Evolutionary conservation across 2,329 filamentous ascomycete genomes (phyloP), one percentile per base, ranked within the genome.

Genomic region (Aspergillaceae sp.): DNA sequence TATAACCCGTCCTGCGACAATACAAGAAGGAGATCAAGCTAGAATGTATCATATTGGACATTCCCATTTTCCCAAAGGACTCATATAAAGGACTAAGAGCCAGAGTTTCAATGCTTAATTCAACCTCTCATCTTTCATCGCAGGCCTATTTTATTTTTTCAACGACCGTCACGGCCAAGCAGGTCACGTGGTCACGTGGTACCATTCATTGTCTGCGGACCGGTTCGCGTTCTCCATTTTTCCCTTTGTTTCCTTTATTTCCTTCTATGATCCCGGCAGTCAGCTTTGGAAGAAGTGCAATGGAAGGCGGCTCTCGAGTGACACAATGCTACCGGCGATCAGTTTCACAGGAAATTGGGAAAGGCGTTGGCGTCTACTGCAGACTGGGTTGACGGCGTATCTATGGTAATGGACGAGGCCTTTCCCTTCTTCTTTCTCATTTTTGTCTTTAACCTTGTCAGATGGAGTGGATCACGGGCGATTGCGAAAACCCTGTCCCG

Each of bases 91-190:
- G 46, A 38, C 26, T 38, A 47, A 46, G 49, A 51, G 46, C 48
- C 42, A 48, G 43, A 50, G 40, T 54, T 51, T 46, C 48, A 48
- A 59, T 56, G 57, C 55, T 61, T 62, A 60, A 51, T 58, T 47
- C 44, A 43, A 59, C 58, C 37, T 40, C 50, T n/a, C 26, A 7
- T 37, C 19, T n/a, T 7, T 37, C 30, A 32, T 32, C 6, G 8
- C 5, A 6, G 5, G 5, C 35, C 11, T n/a, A 26, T 35, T 34
- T 41, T 37, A 32, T 29, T 38, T 45, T n/a, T 34, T 43, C 36
- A 45, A 35, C 29, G 41, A 37, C 40, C 29, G 36, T 38, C 36
- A 38, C 11, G 11, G 36, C 36, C 36, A 41, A n/a, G 4, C 7
- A 11, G 9, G 11, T 41, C 40, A 41, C 40, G 40, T 41, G 40